These are phyloP conservation scores for bread wheat (Triticum aestivum) DNA, from an alignment of 176 grass and related monocot species.

Conservation along the genomic window IWGSC_CS_RefSeq_v2.1 NC_057807.1:111292584-111293083, in stretches of 20 bases:
- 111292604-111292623: background rate
- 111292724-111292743: background rate
- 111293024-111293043: background rate
- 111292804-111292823: background rate
- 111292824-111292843: background rate
- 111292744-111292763: background rate
- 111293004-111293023: background rate
- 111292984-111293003: background rate
- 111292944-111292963: background rate
- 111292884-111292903: background rate
- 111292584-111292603: constrained; percentile 13
- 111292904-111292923: background rate
- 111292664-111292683: background rate
- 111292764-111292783: background rate
- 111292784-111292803: background rate
- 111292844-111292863: background rate
- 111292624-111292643: background rate
- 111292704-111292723: background rate
- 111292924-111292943: background rate
- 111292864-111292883: background rate
- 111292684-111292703: background rate
- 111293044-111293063: background rate
- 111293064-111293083: background rate
- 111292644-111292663: background rate
- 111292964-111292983: background rate